These are phyloP conservation scores for Hanseniaspora lachancei DNA, from an alignment of 805 yeast genomes.

Conservation along the genomic window DNA sequence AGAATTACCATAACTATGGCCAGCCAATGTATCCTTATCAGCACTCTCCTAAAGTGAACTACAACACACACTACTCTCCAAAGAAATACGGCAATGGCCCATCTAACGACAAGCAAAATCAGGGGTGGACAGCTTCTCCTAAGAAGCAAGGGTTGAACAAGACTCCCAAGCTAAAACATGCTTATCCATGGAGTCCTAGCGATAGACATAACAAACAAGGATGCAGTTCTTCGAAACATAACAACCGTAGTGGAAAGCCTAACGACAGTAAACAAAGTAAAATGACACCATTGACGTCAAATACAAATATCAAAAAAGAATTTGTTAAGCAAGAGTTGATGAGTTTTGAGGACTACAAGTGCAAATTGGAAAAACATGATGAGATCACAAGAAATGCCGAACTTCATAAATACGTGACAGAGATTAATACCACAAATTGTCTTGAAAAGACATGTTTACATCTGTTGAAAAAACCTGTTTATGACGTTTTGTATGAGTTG, in stretches of 20 bases:
- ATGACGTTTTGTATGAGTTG: slow-evolving; percentile 3
- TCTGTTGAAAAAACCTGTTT: slow-evolving; percentile 10
- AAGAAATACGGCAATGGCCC: background rate
- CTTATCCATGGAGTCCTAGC: background rate
- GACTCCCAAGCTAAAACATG: background rate
- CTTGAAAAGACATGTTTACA: background rate
- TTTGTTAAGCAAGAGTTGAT: background rate
- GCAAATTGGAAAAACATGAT: background rate
- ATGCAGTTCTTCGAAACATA: background rate
- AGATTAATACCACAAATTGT: slow-evolving; percentile 2
- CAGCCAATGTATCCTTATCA: background rate
- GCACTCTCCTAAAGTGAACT: background rate
- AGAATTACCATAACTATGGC: background rate
- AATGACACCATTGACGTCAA: slow-evolving; percentile 3
- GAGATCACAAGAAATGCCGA: background rate
- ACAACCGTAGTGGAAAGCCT: background rate
- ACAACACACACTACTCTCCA: background rate
- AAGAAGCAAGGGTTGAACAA: background rate
- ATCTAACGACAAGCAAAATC: background rate
- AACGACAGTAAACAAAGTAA: background rate
- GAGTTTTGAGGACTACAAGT: background rate
- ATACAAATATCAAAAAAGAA: slow-evolving; percentile 8
- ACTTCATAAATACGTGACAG: background rate
- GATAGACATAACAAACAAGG: background rate
- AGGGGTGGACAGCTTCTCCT: background rate